phyloP scores from a whole-genome alignment of 2,329 filamentous ascomycete genomes.

The Dactylellina haptotyla region DNA sequence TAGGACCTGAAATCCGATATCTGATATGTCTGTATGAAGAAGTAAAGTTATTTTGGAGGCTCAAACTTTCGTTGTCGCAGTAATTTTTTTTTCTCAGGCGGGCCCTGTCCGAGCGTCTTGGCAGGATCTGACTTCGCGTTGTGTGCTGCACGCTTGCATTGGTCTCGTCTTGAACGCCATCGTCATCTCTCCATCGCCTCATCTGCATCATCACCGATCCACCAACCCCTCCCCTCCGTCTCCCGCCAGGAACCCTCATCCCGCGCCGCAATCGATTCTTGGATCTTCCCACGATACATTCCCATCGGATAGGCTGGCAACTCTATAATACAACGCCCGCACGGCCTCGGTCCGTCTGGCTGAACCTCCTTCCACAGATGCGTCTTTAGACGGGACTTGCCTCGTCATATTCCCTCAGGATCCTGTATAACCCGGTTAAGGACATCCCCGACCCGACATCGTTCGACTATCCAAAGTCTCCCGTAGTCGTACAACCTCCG shows the following conservation, averaged over 20 bases:
- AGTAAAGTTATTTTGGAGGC: neutral
- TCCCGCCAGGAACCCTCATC: neutral
- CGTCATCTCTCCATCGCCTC: neutral
- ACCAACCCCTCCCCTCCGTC: slow-evolving; percentile 1
- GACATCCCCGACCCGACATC: neutral
- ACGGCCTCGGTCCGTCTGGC: slow-evolving; percentile 44
- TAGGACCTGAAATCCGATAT: no score
- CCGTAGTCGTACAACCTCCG: neutral
- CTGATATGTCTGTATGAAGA: neutral
- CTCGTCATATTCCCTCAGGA: neutral
- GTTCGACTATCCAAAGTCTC: neutral
- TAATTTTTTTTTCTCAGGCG: neutral
- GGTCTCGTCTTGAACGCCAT: neutral
- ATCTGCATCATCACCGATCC: slow-evolving; percentile 1
- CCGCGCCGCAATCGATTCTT: neutral
- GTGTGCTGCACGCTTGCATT: slow-evolving; percentile 1
- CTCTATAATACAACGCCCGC: slow-evolving; percentile 32
- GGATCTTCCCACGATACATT: neutral
- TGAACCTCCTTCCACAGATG: slow-evolving; percentile 37
- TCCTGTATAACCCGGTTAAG: neutral
- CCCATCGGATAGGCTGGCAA: neutral
- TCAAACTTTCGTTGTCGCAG: neutral
- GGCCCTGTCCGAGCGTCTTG: neutral
- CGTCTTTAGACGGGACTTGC: slow-evolving; percentile 21
- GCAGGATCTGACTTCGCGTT: slow-evolving; percentile 18